phyloP scores from a whole-genome alignment of 1,139 yeast genomes.

The Lizanozyma gosingica region DNA sequence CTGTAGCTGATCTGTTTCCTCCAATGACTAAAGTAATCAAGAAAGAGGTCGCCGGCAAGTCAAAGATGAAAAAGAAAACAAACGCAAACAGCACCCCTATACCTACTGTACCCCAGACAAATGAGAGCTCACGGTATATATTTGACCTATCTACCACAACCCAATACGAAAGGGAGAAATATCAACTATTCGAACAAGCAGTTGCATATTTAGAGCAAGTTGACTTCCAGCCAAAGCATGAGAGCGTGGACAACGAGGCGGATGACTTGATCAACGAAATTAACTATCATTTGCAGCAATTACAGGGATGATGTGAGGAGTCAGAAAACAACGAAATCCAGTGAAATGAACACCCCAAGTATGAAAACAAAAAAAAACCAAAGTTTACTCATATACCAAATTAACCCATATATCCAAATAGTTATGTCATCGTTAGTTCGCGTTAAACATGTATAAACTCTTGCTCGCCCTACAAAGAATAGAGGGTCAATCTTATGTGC shows the following conservation, averaged over 20 bases:
- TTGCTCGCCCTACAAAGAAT: too few relatives aligned
- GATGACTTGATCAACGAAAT: not conserved
- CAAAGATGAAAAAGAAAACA: not conserved
- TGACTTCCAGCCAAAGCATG: not conserved
- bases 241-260: not conserved
- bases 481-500: too few relatives aligned
- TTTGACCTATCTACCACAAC: not conserved
- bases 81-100: not conserved
- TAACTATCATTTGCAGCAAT: conserved; percentile 1
- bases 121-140: not conserved
- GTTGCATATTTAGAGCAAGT: conserved; percentile 2
- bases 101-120: not conserved
- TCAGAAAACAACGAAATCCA: too few relatives aligned
- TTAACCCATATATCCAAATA: too few relatives aligned
- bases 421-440: too few relatives aligned
- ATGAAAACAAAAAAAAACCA: too few relatives aligned
- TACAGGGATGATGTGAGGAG: not conserved
- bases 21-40: not conserved
- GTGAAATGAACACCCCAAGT: too few relatives aligned
- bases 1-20: too few relatives aligned
- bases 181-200: not conserved
- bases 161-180: not conserved
- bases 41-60: not conserved
- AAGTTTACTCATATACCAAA: too few relatives aligned
- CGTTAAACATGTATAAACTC: too few relatives aligned